Evolutionary conservation across 768 basidiomycete genomes (phyloP), one percentile per base, ranked within the genome.

Genomic region (Lentinula sp.): DNA sequence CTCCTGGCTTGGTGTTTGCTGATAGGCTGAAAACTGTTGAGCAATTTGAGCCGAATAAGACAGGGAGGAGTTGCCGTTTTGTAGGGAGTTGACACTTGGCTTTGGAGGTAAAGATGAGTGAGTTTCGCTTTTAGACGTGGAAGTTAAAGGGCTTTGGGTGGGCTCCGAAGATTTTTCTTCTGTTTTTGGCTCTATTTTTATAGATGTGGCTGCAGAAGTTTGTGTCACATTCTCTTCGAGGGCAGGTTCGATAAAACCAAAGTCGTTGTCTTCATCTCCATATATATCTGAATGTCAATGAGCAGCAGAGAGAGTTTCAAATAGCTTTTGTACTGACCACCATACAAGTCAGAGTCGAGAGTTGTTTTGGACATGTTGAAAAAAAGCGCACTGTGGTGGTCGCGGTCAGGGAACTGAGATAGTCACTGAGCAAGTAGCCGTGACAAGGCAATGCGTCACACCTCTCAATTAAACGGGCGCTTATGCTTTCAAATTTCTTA

Each of bases 1-100:
- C 65, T 85, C 84, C 65, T 86, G 85, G 62, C 84, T 84, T 0
- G 85, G 85, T 7, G 81, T 85, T 67, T 86, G 86, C 57, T 84
- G 84, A 66, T 84, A 87, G 10, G 75, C 74, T 7, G 84, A 84
- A 61, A 85, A 87, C 68, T 85, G 86, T 64, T 82, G 84, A 15
- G 84, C 85, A 53, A 84, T 81, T 71, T 84, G 86, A 3, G 81
- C 86, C 40, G 81, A 87, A 69, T 84, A 86, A 35, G 59, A 60
- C 2, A 60, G 40, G 31, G 59, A 60, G 28, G 59, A 16, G 11
- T 45, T 31, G 45, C 43, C 31, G 37, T 45, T 37, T 18, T 60
- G 50, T 10, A 34, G 39, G 18, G 59, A 52, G 59, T 21, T 31
- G 32, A 34, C 16, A 50, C 23, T 49, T n/a, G 59, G 59, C 23